phyloP scores from a whole-genome alignment of 208 protist species.

The Leishmania mexicana region DNA sequence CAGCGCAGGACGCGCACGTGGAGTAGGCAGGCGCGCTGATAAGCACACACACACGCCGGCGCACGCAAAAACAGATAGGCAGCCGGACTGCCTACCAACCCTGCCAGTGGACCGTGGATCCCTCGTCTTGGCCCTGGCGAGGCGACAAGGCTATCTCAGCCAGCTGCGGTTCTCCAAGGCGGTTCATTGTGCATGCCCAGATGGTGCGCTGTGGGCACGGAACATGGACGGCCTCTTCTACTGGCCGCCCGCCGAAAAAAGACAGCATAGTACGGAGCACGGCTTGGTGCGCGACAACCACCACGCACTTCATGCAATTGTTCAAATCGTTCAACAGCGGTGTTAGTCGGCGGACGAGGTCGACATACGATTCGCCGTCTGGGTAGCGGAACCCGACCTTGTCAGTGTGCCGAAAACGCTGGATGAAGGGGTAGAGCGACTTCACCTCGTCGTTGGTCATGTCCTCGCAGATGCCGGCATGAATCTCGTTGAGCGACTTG shows the following conservation, averaged over 20 bases:
- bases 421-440: conserved; percentile 64
- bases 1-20: not conserved
- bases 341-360: conserved; percentile 72
- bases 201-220: conserved; percentile 74
- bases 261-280: conserved; percentile 81
- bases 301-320: conserved; percentile 50
- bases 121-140: conserved; percentile 7
- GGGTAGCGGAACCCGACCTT: conserved; percentile 89
- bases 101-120: conserved; percentile 5
- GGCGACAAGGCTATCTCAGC: conserved; percentile 52
- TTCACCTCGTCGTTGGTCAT: conserved; percentile 87
- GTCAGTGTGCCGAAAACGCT: conserved; percentile 63
- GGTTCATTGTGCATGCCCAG: conserved; percentile 80
- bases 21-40: not conserved
- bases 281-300: conserved; percentile 84
- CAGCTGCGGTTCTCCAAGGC: conserved; percentile 57
- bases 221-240: conserved; percentile 72
- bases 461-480: conserved; percentile 87
- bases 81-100: conserved; percentile 19
- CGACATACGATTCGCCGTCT: conserved; percentile 82
- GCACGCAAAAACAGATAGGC: not conserved
- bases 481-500: conserved; percentile 86
- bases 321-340: conserved; percentile 69
- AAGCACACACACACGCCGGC: not conserved
- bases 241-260: conserved; percentile 68